Conservation (phyloP, 768 basidiomycete species). For the Mycena crocata region DNA sequence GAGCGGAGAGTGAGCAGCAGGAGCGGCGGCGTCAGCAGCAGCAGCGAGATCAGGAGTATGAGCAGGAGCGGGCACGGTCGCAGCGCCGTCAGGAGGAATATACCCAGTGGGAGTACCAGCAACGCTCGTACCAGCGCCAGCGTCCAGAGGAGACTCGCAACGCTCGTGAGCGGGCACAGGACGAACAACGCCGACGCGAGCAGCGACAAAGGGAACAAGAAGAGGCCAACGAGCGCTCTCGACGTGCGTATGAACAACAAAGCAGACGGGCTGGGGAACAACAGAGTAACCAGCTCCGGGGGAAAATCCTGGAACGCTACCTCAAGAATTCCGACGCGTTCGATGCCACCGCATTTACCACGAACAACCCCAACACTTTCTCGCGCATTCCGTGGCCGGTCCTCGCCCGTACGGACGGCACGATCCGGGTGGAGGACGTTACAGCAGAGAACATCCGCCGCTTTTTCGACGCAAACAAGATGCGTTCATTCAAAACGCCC, state of each 20-base stretch:
- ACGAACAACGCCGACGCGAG: not conserved
- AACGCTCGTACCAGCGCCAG: not conserved
- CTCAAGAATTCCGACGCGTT: not conserved
- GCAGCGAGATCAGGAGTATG: no score
- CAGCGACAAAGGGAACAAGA: not conserved
- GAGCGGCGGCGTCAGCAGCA: not conserved
- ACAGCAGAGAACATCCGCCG: not conserved
- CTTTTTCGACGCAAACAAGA: not conserved
- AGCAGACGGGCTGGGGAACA: not conserved
- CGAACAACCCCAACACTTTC: conserved; percentile 18
- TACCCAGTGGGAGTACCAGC: not conserved
- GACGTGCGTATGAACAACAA: not conserved
- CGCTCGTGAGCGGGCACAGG: not conserved
- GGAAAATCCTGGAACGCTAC: not conserved
- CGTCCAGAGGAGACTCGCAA: not conserved
- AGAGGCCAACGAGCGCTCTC: not conserved
- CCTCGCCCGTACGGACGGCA: not conserved
- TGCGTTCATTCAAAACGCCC: not conserved
- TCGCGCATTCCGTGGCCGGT: conserved; percentile 18
- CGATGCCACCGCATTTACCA: not conserved
- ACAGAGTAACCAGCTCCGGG: not conserved
- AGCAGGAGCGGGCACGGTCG: not conserved
- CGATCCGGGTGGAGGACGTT: not conserved
- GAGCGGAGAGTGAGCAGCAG: not conserved
- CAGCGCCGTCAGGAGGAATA: not conserved